Evolutionary conservation across 352 stramenopile species (phyloP).

Genomic region (Blastocystis hominis): DNA sequence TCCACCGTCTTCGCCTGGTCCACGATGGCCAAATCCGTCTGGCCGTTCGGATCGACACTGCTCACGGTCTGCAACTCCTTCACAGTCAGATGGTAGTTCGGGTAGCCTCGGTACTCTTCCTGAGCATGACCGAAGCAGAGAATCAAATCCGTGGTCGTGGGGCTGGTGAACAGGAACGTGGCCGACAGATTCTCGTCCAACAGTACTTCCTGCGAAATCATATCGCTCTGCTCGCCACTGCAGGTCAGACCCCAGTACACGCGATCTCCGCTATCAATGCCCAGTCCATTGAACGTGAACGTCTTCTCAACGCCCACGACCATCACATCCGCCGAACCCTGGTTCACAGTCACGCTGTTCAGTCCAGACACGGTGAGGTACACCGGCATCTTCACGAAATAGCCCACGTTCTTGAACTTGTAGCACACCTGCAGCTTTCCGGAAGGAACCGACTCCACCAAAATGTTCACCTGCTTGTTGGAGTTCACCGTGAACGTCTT

Average conservation of each 20-base stretch:
- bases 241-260: constrained; percentile 19
- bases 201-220: not conserved
- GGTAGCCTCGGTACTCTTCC: not conserved
- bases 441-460: not conserved
- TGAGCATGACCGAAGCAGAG: constrained; percentile 35
- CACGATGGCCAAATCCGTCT: constrained; percentile 31
- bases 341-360: not conserved
- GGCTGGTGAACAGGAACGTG: not conserved
- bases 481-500: constrained; percentile 36
- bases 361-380: constrained; percentile 37
- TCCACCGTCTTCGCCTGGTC: constrained; percentile 29
- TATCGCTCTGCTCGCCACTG: not conserved
- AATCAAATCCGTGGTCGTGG: not conserved
- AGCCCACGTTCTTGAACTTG: constrained; percentile 41
- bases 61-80: not conserved
- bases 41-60: not conserved
- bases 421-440: constrained; percentile 56
- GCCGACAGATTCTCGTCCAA: not conserved
- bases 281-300: constrained; percentile 47
- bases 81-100: not conserved
- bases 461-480: not conserved
- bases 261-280: not conserved
- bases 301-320: constrained; percentile 15
- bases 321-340: constrained; percentile 33
- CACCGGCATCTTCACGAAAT: constrained; percentile 55